Conservation (phyloP, 352 stramenopile species). For the Pythium phragmitis region DNA sequence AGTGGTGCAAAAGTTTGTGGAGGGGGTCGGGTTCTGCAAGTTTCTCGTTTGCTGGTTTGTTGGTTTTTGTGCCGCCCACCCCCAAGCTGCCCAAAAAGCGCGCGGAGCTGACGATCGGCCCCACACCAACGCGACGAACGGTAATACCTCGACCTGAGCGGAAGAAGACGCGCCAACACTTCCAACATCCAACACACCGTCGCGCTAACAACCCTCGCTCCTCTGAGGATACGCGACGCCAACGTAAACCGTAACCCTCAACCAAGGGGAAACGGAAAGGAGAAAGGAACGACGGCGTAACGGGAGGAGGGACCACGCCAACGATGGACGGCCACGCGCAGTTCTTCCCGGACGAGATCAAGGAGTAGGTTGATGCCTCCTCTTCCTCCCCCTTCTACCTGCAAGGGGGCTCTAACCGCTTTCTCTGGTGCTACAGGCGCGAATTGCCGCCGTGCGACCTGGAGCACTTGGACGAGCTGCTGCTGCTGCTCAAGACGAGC, state of each 20-base stretch:
- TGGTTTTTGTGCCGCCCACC: conserved; percentile 5
- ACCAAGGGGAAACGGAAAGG: neutral
- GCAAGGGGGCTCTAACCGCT: conserved; percentile 3
- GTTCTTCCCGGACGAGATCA: conserved; percentile 60
- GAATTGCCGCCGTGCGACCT: conserved; percentile 66
- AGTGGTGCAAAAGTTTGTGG: conserved; percentile 16
- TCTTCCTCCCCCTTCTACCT: neutral
- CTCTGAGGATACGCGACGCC: neutral
- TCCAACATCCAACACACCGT: neutral
- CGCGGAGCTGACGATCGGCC: conserved; percentile 6
- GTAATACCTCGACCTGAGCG: neutral
- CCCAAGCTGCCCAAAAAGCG: conserved; percentile 17
- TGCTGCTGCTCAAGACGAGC: conserved; percentile 58
- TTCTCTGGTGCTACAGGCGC: conserved; percentile 27
- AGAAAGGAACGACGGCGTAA: neutral
- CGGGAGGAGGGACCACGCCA: neutral
- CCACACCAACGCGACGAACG: conserved; percentile 1
- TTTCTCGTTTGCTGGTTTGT: conserved; percentile 14
- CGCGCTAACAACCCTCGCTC: neutral
- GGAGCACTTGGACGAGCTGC: conserved; percentile 63
- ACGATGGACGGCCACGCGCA: conserved; percentile 20
- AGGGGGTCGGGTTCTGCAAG: conserved; percentile 5
- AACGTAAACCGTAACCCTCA: conserved; percentile 14
- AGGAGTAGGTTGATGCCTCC: conserved; percentile 40
- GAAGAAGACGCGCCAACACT: neutral